Conservation (phyloP, 108 stramenopile genomes). For the Skeletonema menzelii region DNA sequence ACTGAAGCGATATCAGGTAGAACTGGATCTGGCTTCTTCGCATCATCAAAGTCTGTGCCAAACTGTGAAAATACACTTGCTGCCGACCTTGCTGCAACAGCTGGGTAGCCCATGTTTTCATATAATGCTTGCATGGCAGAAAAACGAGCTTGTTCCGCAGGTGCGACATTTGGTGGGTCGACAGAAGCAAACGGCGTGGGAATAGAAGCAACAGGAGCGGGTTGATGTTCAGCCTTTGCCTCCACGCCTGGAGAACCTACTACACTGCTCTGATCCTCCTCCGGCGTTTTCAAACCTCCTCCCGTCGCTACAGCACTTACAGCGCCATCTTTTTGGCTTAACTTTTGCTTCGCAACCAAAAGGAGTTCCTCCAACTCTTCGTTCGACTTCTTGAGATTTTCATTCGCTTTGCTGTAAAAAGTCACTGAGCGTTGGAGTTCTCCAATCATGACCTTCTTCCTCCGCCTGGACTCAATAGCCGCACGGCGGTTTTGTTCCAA, state of each 20-base stretch:
- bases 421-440: constrained; percentile 26
- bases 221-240: not conserved
- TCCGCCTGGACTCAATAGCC: constrained; percentile 30
- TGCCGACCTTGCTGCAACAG: constrained; percentile 1
- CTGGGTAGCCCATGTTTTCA: constrained; percentile 10
- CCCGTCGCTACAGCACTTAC: not conserved
- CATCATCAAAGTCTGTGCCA: not conserved
- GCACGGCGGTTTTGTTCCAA: constrained; percentile 45
- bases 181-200: not conserved
- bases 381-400: constrained; percentile 23
- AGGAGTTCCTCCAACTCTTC: constrained; percentile 28
- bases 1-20: not conserved
- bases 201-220: not conserved
- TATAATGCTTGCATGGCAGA: constrained; percentile 10
- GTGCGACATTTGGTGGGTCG: not conserved
- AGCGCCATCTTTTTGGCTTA: constrained; percentile 2
- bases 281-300: not conserved
- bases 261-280: not conserved
- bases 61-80: constrained; percentile 7
- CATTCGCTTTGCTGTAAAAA: constrained; percentile 38
- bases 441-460: constrained; percentile 41
- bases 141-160: constrained; percentile 8
- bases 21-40: not conserved
- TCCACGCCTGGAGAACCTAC: not conserved
- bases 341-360: constrained; percentile 21